Conservation (phyloP, 495 filamentous ascomycete genomes). For the Penicillium subrubescens region DNA sequence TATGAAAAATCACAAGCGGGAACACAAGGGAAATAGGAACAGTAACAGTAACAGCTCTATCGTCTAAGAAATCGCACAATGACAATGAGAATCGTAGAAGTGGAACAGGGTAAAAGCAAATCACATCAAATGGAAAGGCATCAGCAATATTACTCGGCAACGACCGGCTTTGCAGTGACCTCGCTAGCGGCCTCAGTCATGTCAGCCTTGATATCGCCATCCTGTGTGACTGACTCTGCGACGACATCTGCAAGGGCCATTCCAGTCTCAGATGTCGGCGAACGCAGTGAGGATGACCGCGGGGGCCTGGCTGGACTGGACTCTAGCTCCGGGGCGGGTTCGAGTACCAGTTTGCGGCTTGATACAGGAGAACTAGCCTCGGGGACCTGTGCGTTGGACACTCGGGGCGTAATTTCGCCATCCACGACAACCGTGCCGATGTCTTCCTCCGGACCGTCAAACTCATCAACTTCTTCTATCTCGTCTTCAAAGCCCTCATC, state of each 20-base stretch:
- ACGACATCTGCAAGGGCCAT: slow-evolving; percentile 15
- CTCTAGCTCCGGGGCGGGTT: slow-evolving; percentile 39
- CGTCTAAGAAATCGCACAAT: slow-evolving; percentile 24
- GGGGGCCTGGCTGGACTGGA: slow-evolving; percentile 37
- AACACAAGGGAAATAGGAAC: not conserved
- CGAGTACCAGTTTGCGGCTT: slow-evolving; percentile 31
- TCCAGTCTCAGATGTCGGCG: slow-evolving; percentile 15
- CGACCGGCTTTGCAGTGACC: slow-evolving; percentile 3
- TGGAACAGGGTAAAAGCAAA: slow-evolving; percentile 7
- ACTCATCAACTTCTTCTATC: slow-evolving; percentile 71
- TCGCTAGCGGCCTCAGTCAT: slow-evolving; percentile 1
- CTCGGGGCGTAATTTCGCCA: slow-evolving; percentile 13
- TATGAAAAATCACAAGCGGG: slow-evolving; percentile 14
- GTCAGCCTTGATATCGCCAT: not conserved
- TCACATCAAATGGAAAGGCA: slow-evolving; percentile 16
- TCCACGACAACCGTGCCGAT: slow-evolving; percentile 28
- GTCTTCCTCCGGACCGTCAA: slow-evolving; percentile 57
- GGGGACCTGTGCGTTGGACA: slow-evolving; percentile 1
- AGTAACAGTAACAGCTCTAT: slow-evolving; percentile 31
- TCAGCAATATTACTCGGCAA: slow-evolving; percentile 5
- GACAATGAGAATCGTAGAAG: slow-evolving; percentile 18
- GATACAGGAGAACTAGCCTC: slow-evolving; percentile 25
- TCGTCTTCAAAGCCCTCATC: slow-evolving; percentile 67
- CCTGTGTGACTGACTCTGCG: slow-evolving; percentile 7
- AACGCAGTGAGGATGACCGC: slow-evolving; percentile 43